Conservation (phyloP, 2,329 filamentous ascomycete species). For the Phoma sp. region DNA sequence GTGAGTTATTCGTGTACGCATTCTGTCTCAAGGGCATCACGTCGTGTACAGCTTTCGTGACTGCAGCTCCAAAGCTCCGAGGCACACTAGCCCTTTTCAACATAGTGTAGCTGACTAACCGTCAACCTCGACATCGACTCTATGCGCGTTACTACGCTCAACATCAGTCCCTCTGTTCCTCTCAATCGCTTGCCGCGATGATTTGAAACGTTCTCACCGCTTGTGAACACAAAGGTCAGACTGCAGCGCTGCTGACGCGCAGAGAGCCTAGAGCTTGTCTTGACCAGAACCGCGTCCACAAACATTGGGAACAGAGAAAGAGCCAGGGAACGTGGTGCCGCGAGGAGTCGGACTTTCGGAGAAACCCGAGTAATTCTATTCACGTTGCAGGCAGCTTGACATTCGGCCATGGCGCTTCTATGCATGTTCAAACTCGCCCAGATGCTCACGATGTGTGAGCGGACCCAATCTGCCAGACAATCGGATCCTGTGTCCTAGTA, state of each 20-base stretch:
- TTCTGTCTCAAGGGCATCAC: slow-evolving; percentile 32
- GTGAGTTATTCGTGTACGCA: slow-evolving; percentile 39
- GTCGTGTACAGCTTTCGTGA: slow-evolving; percentile 18
- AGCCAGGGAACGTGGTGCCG: not conserved
- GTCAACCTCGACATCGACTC: no score
- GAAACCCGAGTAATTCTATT: not conserved
- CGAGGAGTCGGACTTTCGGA: no score
- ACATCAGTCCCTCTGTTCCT: no score
- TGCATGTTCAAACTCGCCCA: not conserved
- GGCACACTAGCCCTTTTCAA: not conserved
- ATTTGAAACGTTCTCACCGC: no score
- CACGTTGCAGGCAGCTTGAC: not conserved
- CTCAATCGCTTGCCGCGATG: no score
- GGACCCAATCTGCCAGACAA: not conserved
- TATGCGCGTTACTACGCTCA: no score
- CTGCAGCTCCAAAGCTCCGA: slow-evolving; percentile 27
- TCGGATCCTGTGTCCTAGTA: not conserved
- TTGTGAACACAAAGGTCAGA: no score
- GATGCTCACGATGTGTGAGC: not conserved
- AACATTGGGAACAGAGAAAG: not conserved
- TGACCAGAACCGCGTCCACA: not conserved
- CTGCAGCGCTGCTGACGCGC: no score
- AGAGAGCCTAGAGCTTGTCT: no score
- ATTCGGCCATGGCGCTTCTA: not conserved
- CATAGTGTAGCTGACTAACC: slow-evolving; percentile 6